Conservation (phyloP, 441 rosid species). For the Macaranga tanarius region DNA sequence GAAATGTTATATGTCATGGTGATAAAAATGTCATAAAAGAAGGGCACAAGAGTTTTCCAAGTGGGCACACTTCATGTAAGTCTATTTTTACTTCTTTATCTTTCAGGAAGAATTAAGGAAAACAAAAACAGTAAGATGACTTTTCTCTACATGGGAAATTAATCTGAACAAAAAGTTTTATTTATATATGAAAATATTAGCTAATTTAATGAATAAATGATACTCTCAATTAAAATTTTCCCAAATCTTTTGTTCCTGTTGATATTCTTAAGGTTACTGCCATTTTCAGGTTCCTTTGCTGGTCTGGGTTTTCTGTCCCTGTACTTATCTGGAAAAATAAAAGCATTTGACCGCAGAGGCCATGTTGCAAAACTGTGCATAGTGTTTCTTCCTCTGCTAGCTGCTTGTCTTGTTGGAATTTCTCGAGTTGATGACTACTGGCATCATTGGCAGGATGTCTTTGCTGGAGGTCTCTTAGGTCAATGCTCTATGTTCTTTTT, state of each 20-base stretch:
- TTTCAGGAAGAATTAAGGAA: too few species aligned
- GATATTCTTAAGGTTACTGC: slow-evolving; percentile 3
- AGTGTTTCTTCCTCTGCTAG: slow-evolving; percentile 62
- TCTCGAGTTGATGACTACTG: slow-evolving; percentile 96
- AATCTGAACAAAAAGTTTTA: background rate
- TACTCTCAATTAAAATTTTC: slow-evolving; percentile 5
- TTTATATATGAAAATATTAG: background rate
- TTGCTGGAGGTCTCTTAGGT: slow-evolving; percentile 88
- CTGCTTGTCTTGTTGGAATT: slow-evolving; percentile 71
- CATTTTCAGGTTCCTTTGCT: slow-evolving; percentile 71
- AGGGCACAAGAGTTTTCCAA: slow-evolving; percentile 94
- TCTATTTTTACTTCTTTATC: background rate
- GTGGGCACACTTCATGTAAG: slow-evolving; percentile 89
- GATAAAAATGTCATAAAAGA: slow-evolving; percentile 57
- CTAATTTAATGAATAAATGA: background rate
- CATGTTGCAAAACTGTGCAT: slow-evolving; percentile 84
- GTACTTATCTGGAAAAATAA: slow-evolving; percentile 76
- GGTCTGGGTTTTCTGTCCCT: slow-evolving; percentile 75
- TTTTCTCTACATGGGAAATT: background rate
- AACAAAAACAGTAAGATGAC: background rate
- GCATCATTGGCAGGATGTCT: slow-evolving; percentile 98
- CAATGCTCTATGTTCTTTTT: slow-evolving; percentile 5
- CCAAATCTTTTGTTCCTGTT: background rate
- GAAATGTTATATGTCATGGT: slow-evolving; percentile 75
- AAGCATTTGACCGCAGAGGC: slow-evolving; percentile 73